Conservation (phyloP, 2,329 filamentous ascomycete species). For the Fusarium anguioides region DNA sequence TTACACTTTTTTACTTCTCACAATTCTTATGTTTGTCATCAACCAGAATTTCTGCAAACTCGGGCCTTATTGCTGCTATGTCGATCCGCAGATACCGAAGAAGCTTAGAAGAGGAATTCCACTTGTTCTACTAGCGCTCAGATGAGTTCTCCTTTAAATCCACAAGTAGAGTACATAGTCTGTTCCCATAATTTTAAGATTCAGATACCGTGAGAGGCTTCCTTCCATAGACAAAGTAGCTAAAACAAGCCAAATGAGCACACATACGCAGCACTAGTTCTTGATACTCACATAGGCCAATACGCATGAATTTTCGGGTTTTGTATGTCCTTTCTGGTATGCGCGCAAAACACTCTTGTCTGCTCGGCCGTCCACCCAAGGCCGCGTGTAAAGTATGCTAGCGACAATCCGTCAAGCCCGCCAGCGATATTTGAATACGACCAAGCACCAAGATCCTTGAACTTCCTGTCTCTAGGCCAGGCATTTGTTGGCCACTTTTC, state of each 20-base stretch:
- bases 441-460: conserved; percentile 24
- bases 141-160: too few relatives aligned
- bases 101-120: too few relatives aligned
- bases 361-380: conserved; percentile 24
- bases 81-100: too few relatives aligned
- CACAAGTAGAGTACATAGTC: too few relatives aligned
- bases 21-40: too few relatives aligned
- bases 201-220: background rate
- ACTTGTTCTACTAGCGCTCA: too few relatives aligned
- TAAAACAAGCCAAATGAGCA: background rate
- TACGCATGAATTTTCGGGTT: conserved; percentile 25
- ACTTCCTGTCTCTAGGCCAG: conserved; percentile 18
- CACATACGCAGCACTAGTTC: accelerated
- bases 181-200: too few relatives aligned
- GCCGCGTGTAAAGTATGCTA: conserved; percentile 45
- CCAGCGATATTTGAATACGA: conserved; percentile 34
- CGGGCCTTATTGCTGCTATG: too few relatives aligned
- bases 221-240: background rate
- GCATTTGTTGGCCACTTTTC: conserved; percentile 33
- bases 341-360: conserved; percentile 10
- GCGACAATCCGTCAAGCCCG: conserved; percentile 43
- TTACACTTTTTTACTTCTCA: too few relatives aligned
- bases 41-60: too few relatives aligned
- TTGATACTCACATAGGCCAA: conserved; percentile 20
- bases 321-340: conserved; percentile 24